These are phyloP conservation scores for Lichtheimia hyalospora DNA, from an alignment of 371 early-diverging fungal species.

Conservation along the genomic window DNA sequence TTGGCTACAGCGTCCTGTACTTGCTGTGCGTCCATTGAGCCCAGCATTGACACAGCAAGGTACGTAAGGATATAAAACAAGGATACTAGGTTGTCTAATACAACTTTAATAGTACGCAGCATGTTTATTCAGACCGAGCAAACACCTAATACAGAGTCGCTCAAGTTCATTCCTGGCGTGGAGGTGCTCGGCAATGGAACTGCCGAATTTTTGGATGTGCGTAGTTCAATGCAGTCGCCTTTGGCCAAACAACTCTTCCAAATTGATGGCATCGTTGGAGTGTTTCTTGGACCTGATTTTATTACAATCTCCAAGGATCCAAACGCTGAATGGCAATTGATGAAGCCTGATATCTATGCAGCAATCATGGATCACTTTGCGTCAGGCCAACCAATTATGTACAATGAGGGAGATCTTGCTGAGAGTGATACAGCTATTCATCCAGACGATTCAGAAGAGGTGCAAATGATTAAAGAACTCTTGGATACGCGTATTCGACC, in stretches of 20 bases:
- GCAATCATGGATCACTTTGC: constrained; percentile 94
- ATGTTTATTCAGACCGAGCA: constrained; percentile 96
- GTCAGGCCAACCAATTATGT: constrained; percentile 76
- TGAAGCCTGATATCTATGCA: constrained; percentile 95
- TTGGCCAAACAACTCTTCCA: constrained; percentile 87
- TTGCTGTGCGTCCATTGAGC: too few relatives aligned
- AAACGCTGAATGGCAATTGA: constrained; percentile 85
- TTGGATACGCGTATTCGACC: constrained; percentile 95
- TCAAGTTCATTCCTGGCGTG: constrained; percentile 92
- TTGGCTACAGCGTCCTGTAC: too few relatives aligned
- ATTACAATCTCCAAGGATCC: constrained; percentile 89
- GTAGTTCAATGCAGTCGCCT: constrained; percentile 81
- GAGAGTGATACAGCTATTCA: constrained; percentile 72
- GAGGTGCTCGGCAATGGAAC: constrained; percentile 67
- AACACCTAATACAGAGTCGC: constrained; percentile 92
- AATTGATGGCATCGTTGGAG: constrained; percentile 86
- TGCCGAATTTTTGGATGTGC: constrained; percentile 80
- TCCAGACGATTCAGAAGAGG: constrained; percentile 86
- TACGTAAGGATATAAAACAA: too few relatives aligned
- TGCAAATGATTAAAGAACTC: constrained; percentile 96
- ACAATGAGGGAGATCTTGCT: constrained; percentile 51
- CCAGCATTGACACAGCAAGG: too few relatives aligned
- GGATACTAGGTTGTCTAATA: too few relatives aligned
- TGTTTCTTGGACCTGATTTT: constrained; percentile 92
- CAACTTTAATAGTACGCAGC: constrained; percentile 48